Percentiles rank a stretch among this genome's conserved stretches.
Evolutionary conservation across 768 basidiomycete genomes (phyloP).

Genomic region (Tulasnella sp.): DNA sequence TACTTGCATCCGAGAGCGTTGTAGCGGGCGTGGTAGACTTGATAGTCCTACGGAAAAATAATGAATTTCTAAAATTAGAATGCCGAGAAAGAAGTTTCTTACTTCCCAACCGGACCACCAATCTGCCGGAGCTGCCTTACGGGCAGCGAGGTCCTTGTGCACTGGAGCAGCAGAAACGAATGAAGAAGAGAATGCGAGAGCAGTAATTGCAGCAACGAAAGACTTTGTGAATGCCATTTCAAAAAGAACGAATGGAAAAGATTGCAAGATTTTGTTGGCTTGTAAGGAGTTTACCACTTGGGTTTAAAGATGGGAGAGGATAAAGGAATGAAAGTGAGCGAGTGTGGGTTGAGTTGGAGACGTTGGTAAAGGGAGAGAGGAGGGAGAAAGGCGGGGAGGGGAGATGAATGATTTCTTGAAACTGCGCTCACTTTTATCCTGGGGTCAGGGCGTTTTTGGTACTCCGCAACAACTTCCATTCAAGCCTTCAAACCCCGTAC

Average conservation of each 20-base stretch:
- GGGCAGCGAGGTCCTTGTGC: constrained; percentile 18
- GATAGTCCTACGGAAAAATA: not conserved
- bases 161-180: constrained; percentile 11
- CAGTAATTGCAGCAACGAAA: constrained; percentile 15
- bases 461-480: no score
- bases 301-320: no score
- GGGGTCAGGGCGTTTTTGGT: not conserved
- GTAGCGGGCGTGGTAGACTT: constrained; percentile 23
- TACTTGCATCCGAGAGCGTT: constrained; percentile 24
- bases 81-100: constrained; percentile 4
- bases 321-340: no score
- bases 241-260: not conserved
- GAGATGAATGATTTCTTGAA: not conserved
- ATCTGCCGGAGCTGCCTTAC: constrained; percentile 17
- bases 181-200: constrained; percentile 16
- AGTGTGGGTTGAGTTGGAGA: no score
- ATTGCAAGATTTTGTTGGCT: constrained; percentile 1
- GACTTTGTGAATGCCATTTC: constrained; percentile 16
- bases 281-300: no score
- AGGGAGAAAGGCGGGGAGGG: not conserved
- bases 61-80: no score
- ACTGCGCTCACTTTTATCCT: not conserved
- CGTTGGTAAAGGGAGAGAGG: not conserved
- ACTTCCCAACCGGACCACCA: constrained; percentile 11
- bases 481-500: no score